phyloP scores from a whole-genome alignment of 1,284 basidiomycete species.

The Xerocomus minutiporus region DNA sequence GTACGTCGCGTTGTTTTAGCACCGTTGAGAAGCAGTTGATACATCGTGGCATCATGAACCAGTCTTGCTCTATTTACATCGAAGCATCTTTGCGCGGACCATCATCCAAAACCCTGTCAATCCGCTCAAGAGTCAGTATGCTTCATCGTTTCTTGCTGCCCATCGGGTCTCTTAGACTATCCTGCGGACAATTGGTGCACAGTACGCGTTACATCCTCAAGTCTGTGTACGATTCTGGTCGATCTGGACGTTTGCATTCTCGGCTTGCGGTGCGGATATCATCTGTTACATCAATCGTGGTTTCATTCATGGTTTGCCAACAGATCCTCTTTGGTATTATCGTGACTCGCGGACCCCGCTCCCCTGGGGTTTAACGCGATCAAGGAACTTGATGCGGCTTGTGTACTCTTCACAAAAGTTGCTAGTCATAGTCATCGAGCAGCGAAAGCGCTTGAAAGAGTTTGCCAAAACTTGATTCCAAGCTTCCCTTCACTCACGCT shows the following conservation, averaged over 20 bases:
- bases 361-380: constrained; percentile 55
- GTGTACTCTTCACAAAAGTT: constrained; percentile 54
- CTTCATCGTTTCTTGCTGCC: constrained; percentile 60
- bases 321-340: constrained; percentile 67
- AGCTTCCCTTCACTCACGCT: constrained; percentile 1
- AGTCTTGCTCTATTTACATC: constrained; percentile 70
- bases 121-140: constrained; percentile 55
- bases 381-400: constrained; percentile 58
- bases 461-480: background rate
- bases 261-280: constrained; percentile 47
- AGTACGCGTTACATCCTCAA: constrained; percentile 50
- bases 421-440: constrained; percentile 52
- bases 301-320: constrained; percentile 7
- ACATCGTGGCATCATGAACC: constrained; percentile 4
- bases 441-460: constrained; percentile 54
- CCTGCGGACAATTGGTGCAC: constrained; percentile 49
- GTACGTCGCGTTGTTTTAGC: constrained; percentile 34
- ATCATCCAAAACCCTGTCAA: constrained; percentile 58
- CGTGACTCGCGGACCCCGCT: constrained; percentile 57
- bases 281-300: background rate
- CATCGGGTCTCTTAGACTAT: constrained; percentile 56
- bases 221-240: constrained; percentile 53
- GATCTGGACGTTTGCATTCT: constrained; percentile 65
- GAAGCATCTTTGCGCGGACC: constrained; percentile 66
- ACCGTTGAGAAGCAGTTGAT: constrained; percentile 1